Base-by-base conservation (phyloP, 345 rosid genomes). In the Rhodomyrtus tomentosa region DNA sequence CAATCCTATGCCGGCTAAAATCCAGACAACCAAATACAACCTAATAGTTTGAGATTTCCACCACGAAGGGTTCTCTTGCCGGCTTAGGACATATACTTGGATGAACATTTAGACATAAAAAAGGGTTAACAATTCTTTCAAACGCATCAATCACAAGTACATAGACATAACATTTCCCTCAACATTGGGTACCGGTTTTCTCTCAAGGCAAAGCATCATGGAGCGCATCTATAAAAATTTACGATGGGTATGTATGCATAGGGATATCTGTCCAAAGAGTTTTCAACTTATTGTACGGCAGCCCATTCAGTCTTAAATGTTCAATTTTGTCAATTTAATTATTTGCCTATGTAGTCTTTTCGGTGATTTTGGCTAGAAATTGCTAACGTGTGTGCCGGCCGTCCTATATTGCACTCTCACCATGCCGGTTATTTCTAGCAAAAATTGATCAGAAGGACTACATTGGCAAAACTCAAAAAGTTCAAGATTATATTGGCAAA, bases 371-470 rank as follows among this genome's bases (percentile, higher is more conserved):
- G 40, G 3, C 9, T 16, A 4, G 20, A 62, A 29, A 29, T 62
- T 0, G 5, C 22, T 7, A 15, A 59, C 0, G 2, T 15, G 2
- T 20, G 16, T 0, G 1, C 1, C 5, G 0, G 11, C 20, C 22
- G 6, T 59, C 74, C 1, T 7, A 32, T 5, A 16, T 59, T 59
- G 21, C 40, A 59, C 5, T 9, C 3, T 20, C 0, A 1, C 4
- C 11, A 7, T 10, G 5, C 16, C 0, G 29, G 40, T 58, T 29
- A 59, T 59, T 29, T 29, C 8, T 0, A 27, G 11, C 20, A 2
- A 62, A 29, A 29, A 62, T 62, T 15, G 9, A 5, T 0, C 20
- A 1, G 0, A 62, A 62, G 0, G 22, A 62, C 11, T 62, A 15
- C 38, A 62, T 29, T 29, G 20, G 3, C 11, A 62, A 29, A 29